Evolutionary conservation across 441 rosid genomes (phyloP).

Genomic region (Populus hybrid): DNA sequence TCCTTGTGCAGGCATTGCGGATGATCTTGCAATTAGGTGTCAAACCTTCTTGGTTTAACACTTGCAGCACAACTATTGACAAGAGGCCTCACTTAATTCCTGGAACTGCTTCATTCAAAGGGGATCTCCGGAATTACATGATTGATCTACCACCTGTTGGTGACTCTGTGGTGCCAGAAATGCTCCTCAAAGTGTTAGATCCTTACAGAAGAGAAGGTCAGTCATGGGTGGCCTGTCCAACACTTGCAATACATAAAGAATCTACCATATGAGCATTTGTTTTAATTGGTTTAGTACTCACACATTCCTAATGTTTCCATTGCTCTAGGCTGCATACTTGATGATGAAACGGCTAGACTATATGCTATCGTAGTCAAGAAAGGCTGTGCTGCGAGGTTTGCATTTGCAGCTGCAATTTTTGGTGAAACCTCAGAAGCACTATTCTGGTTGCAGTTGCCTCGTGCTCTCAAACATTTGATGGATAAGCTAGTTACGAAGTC

Average conservation of each 20-base stretch:
- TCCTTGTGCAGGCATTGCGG: conserved; percentile 70
- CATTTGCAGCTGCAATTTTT: conserved; percentile 93
- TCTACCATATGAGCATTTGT: conserved; percentile 16
- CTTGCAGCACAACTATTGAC: conserved; percentile 63
- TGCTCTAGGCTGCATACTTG: conserved; percentile 77
- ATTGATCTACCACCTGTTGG: conserved; percentile 76
- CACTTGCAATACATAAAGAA: conserved; percentile 5
- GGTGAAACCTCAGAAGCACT: conserved; percentile 91
- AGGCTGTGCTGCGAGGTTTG: conserved; percentile 85
- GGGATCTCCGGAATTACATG: conserved; percentile 88
- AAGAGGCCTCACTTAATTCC: conserved; percentile 81
- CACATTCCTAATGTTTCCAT: conserved; percentile 21
- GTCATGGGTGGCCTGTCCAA: conserved; percentile 22
- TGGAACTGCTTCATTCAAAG: conserved; percentile 63
- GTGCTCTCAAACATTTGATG: conserved; percentile 77
- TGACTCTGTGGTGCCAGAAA: conserved; percentile 93
- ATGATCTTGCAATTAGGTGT: conserved; percentile 98
- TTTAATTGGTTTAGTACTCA: conserved; percentile 17
- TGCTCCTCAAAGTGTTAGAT: conserved; percentile 93
- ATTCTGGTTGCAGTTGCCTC: conserved; percentile 97
- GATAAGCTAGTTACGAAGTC: conserved; percentile 57
- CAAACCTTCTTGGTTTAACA: conserved; percentile 94
- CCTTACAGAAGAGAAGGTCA: conserved; percentile 80
- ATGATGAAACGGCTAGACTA: conserved; percentile 87
- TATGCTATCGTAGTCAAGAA: conserved; percentile 80